Base-by-base conservation (phyloP, 345 rosid species). In the Citrus sp. region DNA sequence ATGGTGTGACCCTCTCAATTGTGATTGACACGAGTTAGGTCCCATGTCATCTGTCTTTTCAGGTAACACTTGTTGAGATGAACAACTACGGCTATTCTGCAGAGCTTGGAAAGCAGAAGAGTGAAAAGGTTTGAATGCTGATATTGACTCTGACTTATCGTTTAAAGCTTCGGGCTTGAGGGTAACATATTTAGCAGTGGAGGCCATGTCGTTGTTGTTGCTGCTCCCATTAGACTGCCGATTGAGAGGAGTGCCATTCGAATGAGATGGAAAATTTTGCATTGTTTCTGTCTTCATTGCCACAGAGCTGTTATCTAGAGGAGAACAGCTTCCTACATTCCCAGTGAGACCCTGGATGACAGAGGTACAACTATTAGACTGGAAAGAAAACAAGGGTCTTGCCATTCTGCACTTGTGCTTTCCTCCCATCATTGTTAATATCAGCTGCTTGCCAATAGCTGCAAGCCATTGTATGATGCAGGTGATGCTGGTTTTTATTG, bases 181-280 rank as follows among this genome's bases (percentile, higher is more conserved):
- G 72, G 77, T 80, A 63, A 79, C 84, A 63, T 80, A 82, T 78
- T 84, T 87, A 60, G 89, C 84, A 32, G 90, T 73, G 35, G 92
- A 85, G 55, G 82, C 88, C 83, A 85, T 82, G 66, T 88, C 90
- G 37, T 86, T 84, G 82, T 89, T 86, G 78, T 84, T 85, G 83
- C 91, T 86, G 74, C 95, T 87, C 7, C 87, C 89, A 74, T 86
- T 86, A 54, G 89, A 90, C 80, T 84, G 89, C 83, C 80, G 92
- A 80, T 78, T 88, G 19, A 77, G 67, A 65, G 86, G 82, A 67
- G 82, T 67, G 70, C 81, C 82, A 83, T 75, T 86, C 30, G 85
- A 82, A 73, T 74, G 75, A 58, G 87, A 86, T 77, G 81, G 84
- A 30, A 78, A 63, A 62, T 84, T 80, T 28, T 71, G 65, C 78